These are phyloP conservation scores for Castanopsis chinensis DNA, from an alignment of 306 rosid genomes.

Conservation along the genomic window DNA sequence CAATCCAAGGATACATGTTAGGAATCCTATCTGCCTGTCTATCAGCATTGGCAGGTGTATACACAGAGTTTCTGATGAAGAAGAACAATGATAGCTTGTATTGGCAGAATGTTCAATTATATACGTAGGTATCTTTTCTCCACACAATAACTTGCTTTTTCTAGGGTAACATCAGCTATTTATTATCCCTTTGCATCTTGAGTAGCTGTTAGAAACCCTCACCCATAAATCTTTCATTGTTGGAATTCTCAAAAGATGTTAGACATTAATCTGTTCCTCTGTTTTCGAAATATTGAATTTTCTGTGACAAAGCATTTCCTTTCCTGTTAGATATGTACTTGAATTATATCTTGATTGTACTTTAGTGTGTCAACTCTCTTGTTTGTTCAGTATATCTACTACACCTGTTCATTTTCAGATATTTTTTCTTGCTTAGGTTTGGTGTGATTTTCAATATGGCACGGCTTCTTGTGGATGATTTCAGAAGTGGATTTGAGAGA, in stretches of 20 bases:
- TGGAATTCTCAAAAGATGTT: background rate
- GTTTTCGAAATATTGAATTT: background rate
- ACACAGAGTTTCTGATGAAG: slow-evolving; percentile 96
- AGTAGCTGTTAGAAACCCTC: background rate
- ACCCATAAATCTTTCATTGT: background rate
- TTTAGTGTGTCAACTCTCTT: background rate
- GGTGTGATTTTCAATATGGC: slow-evolving; percentile 91
- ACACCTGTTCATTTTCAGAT: background rate
- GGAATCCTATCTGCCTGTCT: slow-evolving; percentile 92
- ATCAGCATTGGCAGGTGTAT: slow-evolving; percentile 93
- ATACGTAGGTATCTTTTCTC: slow-evolving; percentile 72
- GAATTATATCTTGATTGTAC: background rate
- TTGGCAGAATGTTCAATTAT: slow-evolving; percentile 96
- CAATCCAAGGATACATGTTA: slow-evolving; percentile 81
- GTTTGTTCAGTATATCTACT: background rate
- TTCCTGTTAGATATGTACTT: background rate
- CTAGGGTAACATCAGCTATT: background rate
- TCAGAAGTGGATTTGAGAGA: slow-evolving; percentile 83
- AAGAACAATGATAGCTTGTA: slow-evolving; percentile 90
- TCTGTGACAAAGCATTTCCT: background rate
- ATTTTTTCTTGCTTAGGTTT: slow-evolving; percentile 54
- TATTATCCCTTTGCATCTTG: background rate
- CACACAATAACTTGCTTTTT: slow-evolving; percentile 6
- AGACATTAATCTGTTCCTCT: background rate
- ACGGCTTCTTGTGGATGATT: slow-evolving; percentile 76